Base-by-base conservation (phyloP, 2,329 filamentous ascomycete species). In the Bipolaris sorokiniana region DNA sequence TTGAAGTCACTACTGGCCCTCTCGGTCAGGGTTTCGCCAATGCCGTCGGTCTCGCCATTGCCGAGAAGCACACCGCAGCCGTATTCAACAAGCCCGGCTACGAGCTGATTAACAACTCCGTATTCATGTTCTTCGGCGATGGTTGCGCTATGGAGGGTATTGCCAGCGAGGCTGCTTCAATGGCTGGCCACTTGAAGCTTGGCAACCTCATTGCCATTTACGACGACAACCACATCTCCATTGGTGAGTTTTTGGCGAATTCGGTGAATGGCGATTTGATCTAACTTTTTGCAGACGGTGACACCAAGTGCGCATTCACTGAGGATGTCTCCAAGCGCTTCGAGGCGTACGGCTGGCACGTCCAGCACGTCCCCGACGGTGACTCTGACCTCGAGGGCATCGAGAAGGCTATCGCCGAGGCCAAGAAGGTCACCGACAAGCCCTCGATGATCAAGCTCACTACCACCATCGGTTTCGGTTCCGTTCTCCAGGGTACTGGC, bases 131-230 rank as follows among this genome's bases (percentile, higher is more conserved):
- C 87, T 91, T 99, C 77, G 95, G 95, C 78, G 95, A 99, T 84
- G 95, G 95, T 68, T 99, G 95, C 82, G 87, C 96, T 81, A 96
- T 96, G 93, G 95, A 99, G 85, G 95, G 95, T 85, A 86, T 99
- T 83, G 92, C 95, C 68, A 87, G 87, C 76, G 95, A 99, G 84
- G 94, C 95, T 73, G 91, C 86, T 70, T 97, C 92, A 60, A 86
- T 92, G 69, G 95, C 95, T 69, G 95, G 95, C 76, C 95, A 99
- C 84, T 86, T 98, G 80, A 90, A 98, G 86, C 88, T 99, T 66
- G 95, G 94, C 77, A 99, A 98, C 86, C 85, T 99, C 75, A 98
- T 98, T 81, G 88, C 87, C 80, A 86, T 99, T 81, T 99, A 94
- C 81, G 95, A 99, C 77, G 95, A 99, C 85, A 99, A 99, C 87